Base-by-base conservation (phyloP, 2,329 filamentous ascomycete genomes). In the Fusarium nelsonii region DNA sequence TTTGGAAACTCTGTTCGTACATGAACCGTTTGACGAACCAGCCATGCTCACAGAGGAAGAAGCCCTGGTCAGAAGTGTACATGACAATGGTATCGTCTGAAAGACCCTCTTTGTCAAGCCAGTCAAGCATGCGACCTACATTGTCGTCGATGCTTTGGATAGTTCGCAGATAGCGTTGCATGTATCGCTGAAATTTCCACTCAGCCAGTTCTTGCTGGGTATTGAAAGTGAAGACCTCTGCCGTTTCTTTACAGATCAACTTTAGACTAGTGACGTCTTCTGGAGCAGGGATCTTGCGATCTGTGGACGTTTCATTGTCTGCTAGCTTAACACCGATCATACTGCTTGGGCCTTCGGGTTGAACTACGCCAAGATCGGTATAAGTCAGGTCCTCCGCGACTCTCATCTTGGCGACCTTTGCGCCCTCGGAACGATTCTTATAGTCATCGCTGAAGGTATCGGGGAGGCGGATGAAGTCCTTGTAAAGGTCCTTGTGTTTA, bases 11-110 rank as follows among this genome's bases (percentile, higher is more conserved):
- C 73, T 87, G 84, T 64, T 87, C 84, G 73, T 87, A 87, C 82
- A 87, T 86, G 73, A 87, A 86, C 4, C 85, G 81, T 75, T 87
- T 87, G 72, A 87, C 85, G 68, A 86, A 87, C 84, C 84, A 87
- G 54, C 85, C 84, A 63, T 87, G 85, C 60, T 87, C 85, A 9
- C 84, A 84, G 0, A 87, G 80, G 73, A 87, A 87, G 76, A 87
- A 87, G 8, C 85, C 85, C 63, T 87, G 84, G 65, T 86, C 84
- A 0, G 83, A 85, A 0, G 82, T 85, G 64, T 87, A 87, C n/a
- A 86, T 78, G 3, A 87, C 81, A 4, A 87, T 74, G 0, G 84
- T 87, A 66, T 85, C 81, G 1, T 84, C 76, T 0, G 79, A 74
- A 0, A 86, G 72, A 0, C 74, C 79, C 10, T 82, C 76, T 1